Conservation (phyloP, 1,139 yeast species). For the Protomyces macrosporus region DNA sequence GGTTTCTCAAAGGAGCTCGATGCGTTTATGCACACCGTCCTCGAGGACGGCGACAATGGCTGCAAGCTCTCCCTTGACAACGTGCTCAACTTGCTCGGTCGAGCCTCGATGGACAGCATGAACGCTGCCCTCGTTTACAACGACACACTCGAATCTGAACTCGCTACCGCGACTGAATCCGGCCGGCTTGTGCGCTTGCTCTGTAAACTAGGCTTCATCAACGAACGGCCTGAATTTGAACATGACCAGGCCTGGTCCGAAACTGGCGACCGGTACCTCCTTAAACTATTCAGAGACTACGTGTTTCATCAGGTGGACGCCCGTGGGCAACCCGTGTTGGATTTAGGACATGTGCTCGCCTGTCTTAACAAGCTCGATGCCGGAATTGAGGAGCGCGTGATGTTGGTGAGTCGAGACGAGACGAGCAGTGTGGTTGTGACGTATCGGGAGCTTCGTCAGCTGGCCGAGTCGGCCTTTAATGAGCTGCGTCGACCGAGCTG, state of each 20-base stretch:
- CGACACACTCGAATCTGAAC: slow-evolving; percentile 63
- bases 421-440: slow-evolving; percentile 72
- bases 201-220: slow-evolving; percentile 70
- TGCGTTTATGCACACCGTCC: slow-evolving; percentile 30
- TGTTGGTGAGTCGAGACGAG: slow-evolving; percentile 78
- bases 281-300: slow-evolving; percentile 73
- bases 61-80: slow-evolving; percentile 32
- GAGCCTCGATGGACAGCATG: slow-evolving; percentile 45
- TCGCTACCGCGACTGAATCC: slow-evolving; percentile 76
- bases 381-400: slow-evolving; percentile 76
- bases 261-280: slow-evolving; percentile 68
- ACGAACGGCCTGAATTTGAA: slow-evolving; percentile 66
- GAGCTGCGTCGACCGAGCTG: slow-evolving; percentile 40
- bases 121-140: slow-evolving; percentile 54
- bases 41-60: slow-evolving; percentile 31
- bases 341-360: slow-evolving; percentile 72
- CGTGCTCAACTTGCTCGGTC: slow-evolving; percentile 40
- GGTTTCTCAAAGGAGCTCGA: slow-evolving; percentile 31
- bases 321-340: slow-evolving; percentile 68
- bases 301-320: slow-evolving; percentile 82
- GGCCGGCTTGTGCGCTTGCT: slow-evolving; percentile 77
- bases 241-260: slow-evolving; percentile 63
- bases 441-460: slow-evolving; percentile 63
- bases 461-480: slow-evolving; percentile 68
- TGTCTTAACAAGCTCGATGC: slow-evolving; percentile 86